phyloP scores from a whole-genome alignment of 2,329 filamentous ascomycete genomes.

The Talaromyces sp. region DNA sequence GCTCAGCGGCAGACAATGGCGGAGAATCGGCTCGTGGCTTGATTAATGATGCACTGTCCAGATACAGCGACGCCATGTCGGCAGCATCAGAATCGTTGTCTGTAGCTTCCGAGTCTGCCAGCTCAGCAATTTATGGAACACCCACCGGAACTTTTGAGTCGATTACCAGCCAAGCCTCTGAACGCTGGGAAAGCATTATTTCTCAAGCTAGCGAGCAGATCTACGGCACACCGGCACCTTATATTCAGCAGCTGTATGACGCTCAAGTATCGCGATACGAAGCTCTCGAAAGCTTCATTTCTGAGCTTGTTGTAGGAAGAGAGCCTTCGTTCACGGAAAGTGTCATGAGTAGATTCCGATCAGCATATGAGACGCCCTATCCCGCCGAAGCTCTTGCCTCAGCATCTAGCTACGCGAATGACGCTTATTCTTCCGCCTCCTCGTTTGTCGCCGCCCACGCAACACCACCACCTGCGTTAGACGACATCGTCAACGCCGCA shows the following conservation, averaged over 20 bases:
- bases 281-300: slow-evolving; percentile 67
- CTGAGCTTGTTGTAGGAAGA: slow-evolving; percentile 71
- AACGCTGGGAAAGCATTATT: slow-evolving; percentile 63
- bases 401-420: slow-evolving; percentile 52
- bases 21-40: slow-evolving; percentile 38
- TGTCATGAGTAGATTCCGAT: slow-evolving; percentile 67
- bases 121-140: slow-evolving; percentile 45
- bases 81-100: slow-evolving; percentile 43
- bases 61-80: slow-evolving; percentile 44
- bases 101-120: slow-evolving; percentile 40
- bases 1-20: slow-evolving; percentile 32
- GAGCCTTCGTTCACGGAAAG: slow-evolving; percentile 80
- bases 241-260: slow-evolving; percentile 56
- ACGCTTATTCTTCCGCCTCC: slow-evolving; percentile 40
- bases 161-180: slow-evolving; percentile 54
- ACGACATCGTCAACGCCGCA: slow-evolving; percentile 56
- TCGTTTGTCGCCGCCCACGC: slow-evolving; percentile 28
- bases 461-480: slow-evolving; percentile 56
- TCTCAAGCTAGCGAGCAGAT: slow-evolving; percentile 65
- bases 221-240: slow-evolving; percentile 64
- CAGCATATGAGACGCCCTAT: slow-evolving; percentile 65
- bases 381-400: slow-evolving; percentile 40
- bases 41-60: slow-evolving; percentile 43
- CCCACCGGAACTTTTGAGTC: slow-evolving; percentile 44
- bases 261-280: slow-evolving; percentile 55